Base-by-base conservation (phyloP, 2,329 filamentous ascomycete species). In the Pseudocercospora fuligena region DNA sequence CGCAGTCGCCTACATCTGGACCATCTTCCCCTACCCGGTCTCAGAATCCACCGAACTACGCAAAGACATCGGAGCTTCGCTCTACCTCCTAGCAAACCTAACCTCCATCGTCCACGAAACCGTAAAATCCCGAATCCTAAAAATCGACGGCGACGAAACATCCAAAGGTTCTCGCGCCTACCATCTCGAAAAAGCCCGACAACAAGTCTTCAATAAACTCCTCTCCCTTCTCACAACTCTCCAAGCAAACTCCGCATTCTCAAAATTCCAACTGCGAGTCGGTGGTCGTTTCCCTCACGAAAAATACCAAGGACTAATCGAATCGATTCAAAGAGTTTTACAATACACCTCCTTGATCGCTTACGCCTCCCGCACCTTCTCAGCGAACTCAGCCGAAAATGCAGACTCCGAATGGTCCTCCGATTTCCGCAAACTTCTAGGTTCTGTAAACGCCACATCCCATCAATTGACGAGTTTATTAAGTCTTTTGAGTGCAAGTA, bases 21-120 rank as follows among this genome's bases (percentile, higher is more conserved):
- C 90, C 0, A 85, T 92, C 65, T 92, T 93, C 75, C 91, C 91
- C 0, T 90, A 86, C 68, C 90, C 91, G 0, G 83, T 69, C 49
- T 90, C 89, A 0, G 91, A 93, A 72, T 87, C 90, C 58, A 88
- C 88, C 1, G 87, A 88, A 72, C 82, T 94, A 6, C 86, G 91
- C 8, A 87, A 87, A 70, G 89, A 90, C 69, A 81, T 93, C 1
- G 90, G 90, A 3, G 86, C 86, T 0, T 87, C 89, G 0, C 80
- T 93, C 3, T 92, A 92, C 75, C 82, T 93, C 5, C 83, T 92
- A 3, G 90, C 90, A 1, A 93, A 92, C 73, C 90, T 90, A 76
- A 92, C 92, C 74, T 89, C 86, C 4, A 85, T 90, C 66, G 87
- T 92, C 63, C 87, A 91, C 73, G 88, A 90, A 65, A 91, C 90